Evolutionary conservation across 2,329 filamentous ascomycete genomes (phyloP).

Genomic region (Arachnomyces sp.): DNA sequence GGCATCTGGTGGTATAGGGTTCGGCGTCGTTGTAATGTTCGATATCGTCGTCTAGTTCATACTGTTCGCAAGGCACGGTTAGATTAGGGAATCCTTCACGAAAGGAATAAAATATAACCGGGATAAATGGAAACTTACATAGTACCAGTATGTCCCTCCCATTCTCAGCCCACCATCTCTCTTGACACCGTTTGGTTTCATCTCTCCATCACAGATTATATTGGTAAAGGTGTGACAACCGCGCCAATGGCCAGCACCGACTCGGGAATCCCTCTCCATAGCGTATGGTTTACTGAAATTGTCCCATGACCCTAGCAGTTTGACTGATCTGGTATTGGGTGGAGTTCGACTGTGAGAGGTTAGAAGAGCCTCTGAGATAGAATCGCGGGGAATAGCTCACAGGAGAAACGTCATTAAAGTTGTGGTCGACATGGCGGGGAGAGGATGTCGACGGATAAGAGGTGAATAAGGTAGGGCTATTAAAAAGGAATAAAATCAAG

Average conservation of each 20-base stretch:
- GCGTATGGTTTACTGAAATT: constrained; percentile 74
- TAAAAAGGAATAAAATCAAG: neutral
- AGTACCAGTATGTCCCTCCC: constrained; percentile 93
- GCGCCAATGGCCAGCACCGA: constrained; percentile 70
- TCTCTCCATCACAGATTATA: constrained; percentile 72
- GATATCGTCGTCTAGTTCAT: constrained; percentile 69
- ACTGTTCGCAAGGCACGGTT: constrained; percentile 47
- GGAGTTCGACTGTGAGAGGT: constrained; percentile 25
- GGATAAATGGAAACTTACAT: constrained; percentile 52
- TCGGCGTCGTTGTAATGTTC: constrained; percentile 68
- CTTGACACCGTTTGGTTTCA: constrained; percentile 44
- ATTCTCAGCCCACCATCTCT: constrained; percentile 79
- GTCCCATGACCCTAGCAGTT: constrained; percentile 88
- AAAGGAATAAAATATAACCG: no score
- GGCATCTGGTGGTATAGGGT: constrained; percentile 70
- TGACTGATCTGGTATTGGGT: constrained; percentile 52
- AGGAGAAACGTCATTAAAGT: constrained; percentile 26
- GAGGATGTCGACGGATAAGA: no score
- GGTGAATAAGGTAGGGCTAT: no score
- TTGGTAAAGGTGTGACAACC: constrained; percentile 82
- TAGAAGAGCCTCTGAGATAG: neutral
- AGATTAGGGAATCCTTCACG: constrained; percentile 18
- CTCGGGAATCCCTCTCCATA: constrained; percentile 72
- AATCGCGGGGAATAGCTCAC: constrained; percentile 12
- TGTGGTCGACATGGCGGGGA: constrained; percentile 10